These are phyloP conservation scores for Cardamine chenopodiifolia DNA, from an alignment of 345 rosid genomes.

Conservation along the genomic window DNA sequence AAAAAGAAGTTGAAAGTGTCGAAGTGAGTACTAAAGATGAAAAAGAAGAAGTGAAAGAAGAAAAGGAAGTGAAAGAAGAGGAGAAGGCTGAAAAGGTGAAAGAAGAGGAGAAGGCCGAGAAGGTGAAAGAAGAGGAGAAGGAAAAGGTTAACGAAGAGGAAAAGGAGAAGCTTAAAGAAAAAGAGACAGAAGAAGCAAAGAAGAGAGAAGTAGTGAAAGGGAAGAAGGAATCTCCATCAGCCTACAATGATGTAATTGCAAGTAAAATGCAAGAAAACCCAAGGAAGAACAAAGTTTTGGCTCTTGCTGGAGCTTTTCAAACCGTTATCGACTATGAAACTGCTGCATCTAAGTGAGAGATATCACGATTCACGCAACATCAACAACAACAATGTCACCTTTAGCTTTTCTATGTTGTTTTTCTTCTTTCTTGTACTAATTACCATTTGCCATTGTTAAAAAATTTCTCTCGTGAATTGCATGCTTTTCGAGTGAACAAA, in stretches of 20 bases:
- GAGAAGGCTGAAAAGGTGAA: constrained; percentile 7
- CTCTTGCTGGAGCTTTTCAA: constrained; percentile 90
- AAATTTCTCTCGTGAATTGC: constrained; percentile 32
- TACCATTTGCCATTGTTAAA: constrained; percentile 28
- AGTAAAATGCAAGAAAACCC: constrained; percentile 61
- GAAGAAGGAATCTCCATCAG: constrained; percentile 67
- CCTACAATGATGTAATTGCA: constrained; percentile 81
- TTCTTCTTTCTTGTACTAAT: not conserved
- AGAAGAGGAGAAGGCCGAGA: constrained; percentile 49
- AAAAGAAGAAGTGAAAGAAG: constrained; percentile 6
- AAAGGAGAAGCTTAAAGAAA: constrained; percentile 16
- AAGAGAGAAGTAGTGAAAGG: constrained; percentile 41
- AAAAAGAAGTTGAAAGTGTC: constrained; percentile 26
- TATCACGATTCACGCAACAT: not conserved
- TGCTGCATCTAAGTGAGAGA: constrained; percentile 48
- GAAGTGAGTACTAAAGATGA: constrained; percentile 9
- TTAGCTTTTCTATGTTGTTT: constrained; percentile 24
- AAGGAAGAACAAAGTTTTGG: constrained; percentile 83
- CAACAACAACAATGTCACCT: not conserved
- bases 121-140: not conserved
- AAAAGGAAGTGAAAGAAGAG: not conserved
- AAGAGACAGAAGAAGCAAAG: constrained; percentile 20
- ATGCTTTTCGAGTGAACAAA: constrained; percentile 40
- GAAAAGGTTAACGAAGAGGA: not conserved
- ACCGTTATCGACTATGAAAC: constrained; percentile 85